Conservation (phyloP, 108 stramenopile species). For the Epipyxis sp. region DNA sequence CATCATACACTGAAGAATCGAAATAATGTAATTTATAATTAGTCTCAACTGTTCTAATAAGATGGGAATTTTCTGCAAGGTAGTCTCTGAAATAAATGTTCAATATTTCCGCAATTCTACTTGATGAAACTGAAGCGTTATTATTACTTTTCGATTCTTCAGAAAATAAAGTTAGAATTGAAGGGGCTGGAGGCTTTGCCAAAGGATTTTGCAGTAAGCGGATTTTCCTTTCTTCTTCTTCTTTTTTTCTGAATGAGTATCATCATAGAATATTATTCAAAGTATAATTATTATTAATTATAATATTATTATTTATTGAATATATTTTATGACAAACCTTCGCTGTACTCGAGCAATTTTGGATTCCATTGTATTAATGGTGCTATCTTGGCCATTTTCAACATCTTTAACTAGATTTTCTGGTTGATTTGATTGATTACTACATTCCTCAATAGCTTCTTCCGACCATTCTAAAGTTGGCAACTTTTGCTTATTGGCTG, state of each 20-base stretch:
- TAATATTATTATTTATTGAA: too few relatives aligned
- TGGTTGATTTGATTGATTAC: neutral
- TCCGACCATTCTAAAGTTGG: conserved; percentile 24
- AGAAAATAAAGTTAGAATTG: neutral
- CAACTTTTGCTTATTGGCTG: conserved; percentile 19
- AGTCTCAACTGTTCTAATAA: conserved; percentile 34
- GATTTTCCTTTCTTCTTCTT: neutral
- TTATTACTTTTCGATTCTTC: neutral
- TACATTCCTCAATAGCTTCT: conserved; percentile 25
- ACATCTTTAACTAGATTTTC: neutral
- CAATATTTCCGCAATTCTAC: neutral
- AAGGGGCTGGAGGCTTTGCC: too few relatives aligned
- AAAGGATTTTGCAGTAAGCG: neutral
- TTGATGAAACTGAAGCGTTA: neutral
- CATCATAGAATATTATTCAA: too few relatives aligned
- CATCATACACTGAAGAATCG: too few relatives aligned
- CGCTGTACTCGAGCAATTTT: conserved; percentile 24
- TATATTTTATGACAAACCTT: too few relatives aligned
- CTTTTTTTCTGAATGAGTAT: conserved; percentile 10
- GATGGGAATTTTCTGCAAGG: conserved; percentile 54
- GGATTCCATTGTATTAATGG: conserved; percentile 22
- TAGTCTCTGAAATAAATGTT: conserved; percentile 59
- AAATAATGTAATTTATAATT: too few relatives aligned
- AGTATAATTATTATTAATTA: too few relatives aligned
- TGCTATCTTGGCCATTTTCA: neutral